Base-by-base conservation (phyloP, 305 asterid species). In the Fraxinus velutina region DNA sequence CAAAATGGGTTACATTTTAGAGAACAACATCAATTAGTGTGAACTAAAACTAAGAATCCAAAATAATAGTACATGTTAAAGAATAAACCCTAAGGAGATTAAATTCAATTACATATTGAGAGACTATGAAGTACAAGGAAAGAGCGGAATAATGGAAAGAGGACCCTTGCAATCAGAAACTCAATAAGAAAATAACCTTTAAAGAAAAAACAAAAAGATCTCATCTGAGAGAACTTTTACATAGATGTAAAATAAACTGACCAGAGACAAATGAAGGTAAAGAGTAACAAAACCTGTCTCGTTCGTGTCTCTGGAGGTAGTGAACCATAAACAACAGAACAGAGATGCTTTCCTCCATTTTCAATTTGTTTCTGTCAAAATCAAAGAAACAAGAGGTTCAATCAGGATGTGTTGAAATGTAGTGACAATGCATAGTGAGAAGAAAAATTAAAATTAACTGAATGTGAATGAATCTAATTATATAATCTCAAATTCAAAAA, bases 241-340 rank as follows among this genome's bases (percentile, higher is more conserved):
- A 29, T 24, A 68, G 37, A 32, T 13, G 37, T 68, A 77, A 70
- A 82, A 39, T 29, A 39, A 78, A 79, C 76, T 32, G 79, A 37
- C 73, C 75, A 24, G 81, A 84, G 82, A 85, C 76, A 83, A 78
- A 83, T 24, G 30, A 64, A 87, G 85, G 84, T 62, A 47, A 17
- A 73, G 74, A 83, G 80, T 78, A 84, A 83, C 33, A 22, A 78
- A 87, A 94, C 99, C 98, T 95, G 99, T 90, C 92, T 88, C 29
- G 92, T 94, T 81, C 98, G 97, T 85, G 99, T 92, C 86, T 90
- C 96, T 19, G 99, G 97, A 44, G 99, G 99, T 85, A 96, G 87
- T 84, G 99, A 95, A 77, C 99, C 99, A 88, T 94, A 95, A 85
- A 95, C 98, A 81, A 95, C 95, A 84, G 99, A 95, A 85, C 98